Evolutionary conservation across 495 filamentous ascomycete species (phyloP), one percentile per base, ranked within the genome.

Genomic region (Parmelia sp.): DNA sequence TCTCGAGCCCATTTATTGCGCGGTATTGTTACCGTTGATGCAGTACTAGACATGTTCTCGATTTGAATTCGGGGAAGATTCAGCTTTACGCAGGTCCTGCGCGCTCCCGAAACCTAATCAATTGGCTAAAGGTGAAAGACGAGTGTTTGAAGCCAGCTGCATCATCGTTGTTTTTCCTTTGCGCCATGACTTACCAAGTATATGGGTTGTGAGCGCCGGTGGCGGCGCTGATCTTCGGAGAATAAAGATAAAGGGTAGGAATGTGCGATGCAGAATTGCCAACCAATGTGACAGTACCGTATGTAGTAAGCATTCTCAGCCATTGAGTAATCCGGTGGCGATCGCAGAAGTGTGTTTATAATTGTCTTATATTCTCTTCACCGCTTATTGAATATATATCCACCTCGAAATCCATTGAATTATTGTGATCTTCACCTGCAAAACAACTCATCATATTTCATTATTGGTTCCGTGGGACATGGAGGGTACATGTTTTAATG

Each of bases 51-150:
- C 49, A 31, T 15, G 17, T 33, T 33, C 29, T 55, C 51, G n/a
- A 27, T 17, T 55, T 33, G 51, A 7, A 17, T 17, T 49, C n/a
- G 9, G 19, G 47, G 4, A 51, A 14, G 12, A 29, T 1, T 33
- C 51, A 55, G 11, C 51, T 55, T 55, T 55, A 35, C 51, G 51
- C 51, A 55, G 51, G 51, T 55, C 51, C 51, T 33, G 14, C 27
- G 15, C 51, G 9, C 29, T 55, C 51, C 51, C 51, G 51, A 33
- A 55, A 55, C 27, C 21, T 33, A 55, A 55, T 55, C 51, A 1
- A 33, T 55, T 55, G 51, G 51, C 27, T 21, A 33, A 21, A 33
- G 1, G 29, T 55, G 15, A 27, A 55, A 21, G 17, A 33, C 6
- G 17, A 33, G 17, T n/a, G 2, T 1, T 33, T 6, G 1, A 31